Conservation (phyloP, 768 basidiomycete genomes). For the Mrakia frigida region DNA sequence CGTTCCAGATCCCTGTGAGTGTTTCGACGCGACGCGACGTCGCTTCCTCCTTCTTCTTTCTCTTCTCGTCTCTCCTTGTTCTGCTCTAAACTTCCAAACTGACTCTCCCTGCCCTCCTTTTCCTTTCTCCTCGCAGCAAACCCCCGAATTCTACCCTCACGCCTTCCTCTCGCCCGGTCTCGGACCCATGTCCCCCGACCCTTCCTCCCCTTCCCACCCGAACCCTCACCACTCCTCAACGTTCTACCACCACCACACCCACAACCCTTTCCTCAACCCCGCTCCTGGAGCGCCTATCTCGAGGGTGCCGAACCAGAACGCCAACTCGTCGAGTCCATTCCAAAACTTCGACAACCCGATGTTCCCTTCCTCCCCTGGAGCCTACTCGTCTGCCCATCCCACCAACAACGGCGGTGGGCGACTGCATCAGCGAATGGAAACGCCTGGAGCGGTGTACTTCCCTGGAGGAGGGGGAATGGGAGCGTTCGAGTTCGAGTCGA, state of each 20-base stretch:
- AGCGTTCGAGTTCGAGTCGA: not conserved
- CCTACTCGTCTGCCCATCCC: not conserved
- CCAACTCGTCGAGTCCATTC: not conserved
- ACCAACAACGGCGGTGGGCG: no score
- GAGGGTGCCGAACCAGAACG: not conserved
- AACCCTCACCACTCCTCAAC: slow-evolving; percentile 28
- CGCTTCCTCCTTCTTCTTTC: not conserved
- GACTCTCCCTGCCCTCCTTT: slow-evolving; percentile 43
- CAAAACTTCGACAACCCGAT: slow-evolving; percentile 18
- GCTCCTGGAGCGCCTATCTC: slow-evolving; percentile 57
- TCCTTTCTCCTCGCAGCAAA: slow-evolving; percentile 39
- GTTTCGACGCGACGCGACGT: not conserved
- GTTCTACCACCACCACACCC: slow-evolving; percentile 30
- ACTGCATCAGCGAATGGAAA: slow-evolving; percentile 18
- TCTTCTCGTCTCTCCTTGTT: slow-evolving; percentile 42
- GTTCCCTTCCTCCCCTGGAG: slow-evolving; percentile 23
- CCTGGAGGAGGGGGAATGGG: not conserved
- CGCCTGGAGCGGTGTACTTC: slow-evolving; percentile 20
- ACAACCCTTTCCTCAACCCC: slow-evolving; percentile 55
- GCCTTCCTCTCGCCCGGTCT: slow-evolving; percentile 44
- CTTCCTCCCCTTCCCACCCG: not conserved
- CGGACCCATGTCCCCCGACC: slow-evolving; percentile 35
- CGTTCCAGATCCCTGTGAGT: slow-evolving; percentile 13
- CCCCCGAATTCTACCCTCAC: slow-evolving; percentile 47
- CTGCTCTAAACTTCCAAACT: slow-evolving; percentile 32